Evolutionary conservation across 495 filamentous ascomycete species (phyloP), one percentile per base, ranked within the genome.

Genomic region (Xylaria acuta): DNA sequence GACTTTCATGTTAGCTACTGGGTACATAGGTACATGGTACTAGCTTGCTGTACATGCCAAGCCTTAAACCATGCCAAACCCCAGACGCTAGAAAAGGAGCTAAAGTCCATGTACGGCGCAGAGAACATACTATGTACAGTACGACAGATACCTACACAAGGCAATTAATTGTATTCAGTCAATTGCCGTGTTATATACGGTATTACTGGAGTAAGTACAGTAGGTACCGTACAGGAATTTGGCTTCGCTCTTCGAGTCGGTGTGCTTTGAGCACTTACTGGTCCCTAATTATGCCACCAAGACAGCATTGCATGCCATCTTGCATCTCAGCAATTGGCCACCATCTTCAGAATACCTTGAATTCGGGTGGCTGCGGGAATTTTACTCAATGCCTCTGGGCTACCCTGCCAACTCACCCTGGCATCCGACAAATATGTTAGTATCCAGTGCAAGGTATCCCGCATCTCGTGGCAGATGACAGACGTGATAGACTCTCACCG

Each of bases 41-140:
- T 41, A 41, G 8, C 36, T 47, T 16, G 47, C 47, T 51, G 49
- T 16, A 34, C 4, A n/a, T 11, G 56, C 56, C 56, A 59, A 59
- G 56, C 56, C 56, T 38, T 41, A 1, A 41, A 63, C 59, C 59
- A 38, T 63, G 59, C 59, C 59, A 32, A 59, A 59, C 59, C 59
- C 59, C 59, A 63, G 59, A 63, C 38, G 36, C 36, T 63, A 62
- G 58, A 40, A 40, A n/a, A 18, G 18, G 20, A 25, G 58, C 58
- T 62, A 62, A 62, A 62, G 8, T 30, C 58, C 34, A 22, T 11
- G 27, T 63, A 43, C n/a, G 36, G 59, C n/a, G 59, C 59, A 63
- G 43, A 62, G 32, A 63, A 41, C 59, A 38, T 63, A 63, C 59
- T 8, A 41, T 7, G 38, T 12, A 8, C 38, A 8, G 38, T 41